Evolutionary conservation across 1,139 yeast genomes (phyloP).

Genomic region (Fermentozyma sake): DNA sequence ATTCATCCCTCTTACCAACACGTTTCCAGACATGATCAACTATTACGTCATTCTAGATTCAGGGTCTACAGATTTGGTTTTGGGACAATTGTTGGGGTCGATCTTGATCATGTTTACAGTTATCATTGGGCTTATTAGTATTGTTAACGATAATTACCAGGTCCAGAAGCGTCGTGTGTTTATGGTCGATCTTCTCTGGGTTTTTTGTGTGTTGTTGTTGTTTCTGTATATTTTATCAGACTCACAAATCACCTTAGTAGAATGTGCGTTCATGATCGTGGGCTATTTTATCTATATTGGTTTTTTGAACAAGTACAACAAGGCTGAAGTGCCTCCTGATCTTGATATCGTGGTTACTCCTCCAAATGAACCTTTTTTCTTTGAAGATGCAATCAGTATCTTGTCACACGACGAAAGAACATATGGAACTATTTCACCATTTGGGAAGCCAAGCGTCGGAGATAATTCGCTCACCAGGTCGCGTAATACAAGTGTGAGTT

Average conservation of each 20-base stretch:
- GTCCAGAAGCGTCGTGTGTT: constrained; percentile 18
- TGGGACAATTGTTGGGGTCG: constrained; percentile 42
- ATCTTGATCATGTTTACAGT: constrained; percentile 33
- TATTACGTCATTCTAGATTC: constrained; percentile 30
- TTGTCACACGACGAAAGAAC: constrained; percentile 17
- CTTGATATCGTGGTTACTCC: no score
- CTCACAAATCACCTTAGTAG: constrained; percentile 43
- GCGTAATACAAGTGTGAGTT: no score
- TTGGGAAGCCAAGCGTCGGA: constrained; percentile 5
- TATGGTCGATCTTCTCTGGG: constrained; percentile 31
- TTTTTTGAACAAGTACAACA: background rate
- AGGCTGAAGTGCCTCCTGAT: background rate
- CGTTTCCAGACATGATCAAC: constrained; percentile 37
- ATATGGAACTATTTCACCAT: constrained; percentile 5
- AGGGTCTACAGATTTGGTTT: constrained; percentile 30
- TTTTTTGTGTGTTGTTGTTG: constrained; percentile 29
- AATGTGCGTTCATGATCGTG: constrained; percentile 41
- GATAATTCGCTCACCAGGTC: no score
- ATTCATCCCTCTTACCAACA: constrained; percentile 37
- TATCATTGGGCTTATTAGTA: constrained; percentile 32
- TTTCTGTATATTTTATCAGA: constrained; percentile 46
- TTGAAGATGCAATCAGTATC: constrained; percentile 25
- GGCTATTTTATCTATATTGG: constrained; percentile 19
- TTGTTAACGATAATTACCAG: constrained; percentile 21
- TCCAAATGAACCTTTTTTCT: constrained; percentile 16